Evolutionary conservation across 345 rosid species (phyloP).

Genomic region (Physaria fendleri): DNA sequence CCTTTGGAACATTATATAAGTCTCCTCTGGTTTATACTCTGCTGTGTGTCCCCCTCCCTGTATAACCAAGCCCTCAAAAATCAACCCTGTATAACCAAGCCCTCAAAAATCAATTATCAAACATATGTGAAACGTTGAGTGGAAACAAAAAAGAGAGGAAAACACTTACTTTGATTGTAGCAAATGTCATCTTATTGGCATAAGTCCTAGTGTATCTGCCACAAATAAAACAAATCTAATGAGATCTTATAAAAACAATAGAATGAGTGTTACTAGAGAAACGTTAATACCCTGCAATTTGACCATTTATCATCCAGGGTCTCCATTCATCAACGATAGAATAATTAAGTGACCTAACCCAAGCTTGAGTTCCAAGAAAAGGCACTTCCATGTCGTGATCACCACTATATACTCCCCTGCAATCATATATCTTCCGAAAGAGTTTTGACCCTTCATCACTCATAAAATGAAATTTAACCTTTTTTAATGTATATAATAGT

Average conservation of each 20-base stretch:
- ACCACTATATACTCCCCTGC: too few relatives aligned
- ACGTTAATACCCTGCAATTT: slow-evolving; percentile 36
- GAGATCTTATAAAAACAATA: background rate
- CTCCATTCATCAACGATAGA: slow-evolving; percentile 59
- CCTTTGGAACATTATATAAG: slow-evolving; percentile 39
- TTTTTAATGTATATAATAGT: too few relatives aligned
- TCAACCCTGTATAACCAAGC: too few relatives aligned
- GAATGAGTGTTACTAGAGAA: background rate
- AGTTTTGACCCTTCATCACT: background rate
- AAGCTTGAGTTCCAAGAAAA: slow-evolving; percentile 50
- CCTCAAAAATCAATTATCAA: background rate
- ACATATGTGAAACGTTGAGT: slow-evolving; percentile 1
- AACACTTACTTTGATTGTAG: slow-evolving; percentile 56
- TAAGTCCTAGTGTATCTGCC: slow-evolving; percentile 59
- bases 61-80: slow-evolving; percentile 16
- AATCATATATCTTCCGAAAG: background rate
- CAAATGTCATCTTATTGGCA: slow-evolving; percentile 61
- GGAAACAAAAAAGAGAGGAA: too few relatives aligned
- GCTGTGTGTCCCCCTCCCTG: slow-evolving; percentile 80
- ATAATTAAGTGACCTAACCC: slow-evolving; percentile 54
- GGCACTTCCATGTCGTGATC: slow-evolving; percentile 35
- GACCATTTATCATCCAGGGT: slow-evolving; percentile 46
- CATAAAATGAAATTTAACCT: slow-evolving; percentile 9
- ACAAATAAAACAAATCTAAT: background rate
- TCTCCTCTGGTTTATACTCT: slow-evolving; percentile 48